Evolutionary conservation across 1,139 yeast genomes (phyloP), one percentile per base, ranked within the genome.

Genomic region (Pichiaceae sp.): DNA sequence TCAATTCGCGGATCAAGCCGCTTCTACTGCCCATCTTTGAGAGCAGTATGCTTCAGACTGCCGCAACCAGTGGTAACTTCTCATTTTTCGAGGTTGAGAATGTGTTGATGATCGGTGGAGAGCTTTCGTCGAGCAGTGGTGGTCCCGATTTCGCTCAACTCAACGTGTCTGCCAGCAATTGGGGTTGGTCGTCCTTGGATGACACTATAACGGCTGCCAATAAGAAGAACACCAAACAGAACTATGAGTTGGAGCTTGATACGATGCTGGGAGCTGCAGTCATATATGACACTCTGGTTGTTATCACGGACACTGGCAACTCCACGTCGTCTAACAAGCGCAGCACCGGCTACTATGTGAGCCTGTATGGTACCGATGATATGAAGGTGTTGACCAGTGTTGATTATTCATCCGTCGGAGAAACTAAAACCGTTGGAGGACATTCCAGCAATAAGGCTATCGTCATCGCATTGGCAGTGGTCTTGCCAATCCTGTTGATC

Each of bases 1-100:
- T 75, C 3, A 73, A 70, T 41, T 62, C 79, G 11, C 59, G 83
- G 36, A 62, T 64, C 2, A 52, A 57, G 29, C 62, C 80, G 0
- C 47, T 75, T 40, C 60, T 66, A 1, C 50, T 76, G 12, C 81
- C 81, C 0, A 52, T 66, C 1, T 63, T 62, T 29, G 36, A 42
- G 9, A 24, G 40, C 11, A 25, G 35, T 27, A 39, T 42, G 31
- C 45, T 44, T 23, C 31, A 38, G 31, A 50, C 44, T 17, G 33
- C 38, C 14, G 34, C 31, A 4, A 37, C 43, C 18, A 25, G 16
- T 7, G 37, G 42, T 19, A 49, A 57, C 48, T 40, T 36, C 26
- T 29, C 56, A 33, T 35, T 51, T 31, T 59, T 62, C 35, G 40
- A 43, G 12, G 53, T 62, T 7, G 48, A 50, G 3, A 52, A 57